Evolutionary conservation across 768 basidiomycete genomes (phyloP).

Genomic region (Sporobolomyces roseus): DNA sequence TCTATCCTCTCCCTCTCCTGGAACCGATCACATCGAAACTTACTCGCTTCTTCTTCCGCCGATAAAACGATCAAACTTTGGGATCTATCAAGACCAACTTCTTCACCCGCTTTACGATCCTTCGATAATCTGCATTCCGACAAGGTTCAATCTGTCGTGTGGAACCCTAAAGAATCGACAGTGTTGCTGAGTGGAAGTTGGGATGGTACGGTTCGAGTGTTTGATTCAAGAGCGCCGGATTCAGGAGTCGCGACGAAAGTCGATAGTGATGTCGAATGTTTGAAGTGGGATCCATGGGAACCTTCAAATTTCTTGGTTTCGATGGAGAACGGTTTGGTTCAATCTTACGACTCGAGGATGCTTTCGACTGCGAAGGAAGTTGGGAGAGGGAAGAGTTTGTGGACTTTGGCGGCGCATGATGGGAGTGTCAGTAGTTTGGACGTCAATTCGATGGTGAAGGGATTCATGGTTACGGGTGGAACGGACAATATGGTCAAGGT

Average conservation of each 20-base stretch:
- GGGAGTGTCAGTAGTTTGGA: slow-evolving; percentile 84
- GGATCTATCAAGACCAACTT: slow-evolving; percentile 73
- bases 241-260: slow-evolving; percentile 68
- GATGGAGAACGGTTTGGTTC: slow-evolving; percentile 86
- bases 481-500: slow-evolving; percentile 86
- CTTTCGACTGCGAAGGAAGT: slow-evolving; percentile 21
- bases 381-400: slow-evolving; percentile 56
- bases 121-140: slow-evolving; percentile 66
- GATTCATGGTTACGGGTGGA: slow-evolving; percentile 89
- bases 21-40: slow-evolving; percentile 83
- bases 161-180: slow-evolving; percentile 83
- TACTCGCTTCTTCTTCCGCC: slow-evolving; percentile 86
- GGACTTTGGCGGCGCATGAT: slow-evolving; percentile 90
- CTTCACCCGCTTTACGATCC: slow-evolving; percentile 67
- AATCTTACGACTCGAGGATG: slow-evolving; percentile 82
- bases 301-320: slow-evolving; percentile 64
- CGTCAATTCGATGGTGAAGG: slow-evolving; percentile 80
- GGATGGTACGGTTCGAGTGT: slow-evolving; percentile 89
- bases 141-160: slow-evolving; percentile 93
- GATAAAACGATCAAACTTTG: slow-evolving; percentile 95
- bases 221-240: slow-evolving; percentile 80
- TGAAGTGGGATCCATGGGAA: slow-evolving; percentile 96
- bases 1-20: slow-evolving; percentile 89
- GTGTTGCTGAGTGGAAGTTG: slow-evolving; percentile 90
- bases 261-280: slow-evolving; percentile 86